A percentile compares a stretch with the other conserved stretches of the same genome.
phyloP scores from a whole-genome alignment of 2,329 filamentous ascomycete species.

The Phaeoacremonium minimum region DNA sequence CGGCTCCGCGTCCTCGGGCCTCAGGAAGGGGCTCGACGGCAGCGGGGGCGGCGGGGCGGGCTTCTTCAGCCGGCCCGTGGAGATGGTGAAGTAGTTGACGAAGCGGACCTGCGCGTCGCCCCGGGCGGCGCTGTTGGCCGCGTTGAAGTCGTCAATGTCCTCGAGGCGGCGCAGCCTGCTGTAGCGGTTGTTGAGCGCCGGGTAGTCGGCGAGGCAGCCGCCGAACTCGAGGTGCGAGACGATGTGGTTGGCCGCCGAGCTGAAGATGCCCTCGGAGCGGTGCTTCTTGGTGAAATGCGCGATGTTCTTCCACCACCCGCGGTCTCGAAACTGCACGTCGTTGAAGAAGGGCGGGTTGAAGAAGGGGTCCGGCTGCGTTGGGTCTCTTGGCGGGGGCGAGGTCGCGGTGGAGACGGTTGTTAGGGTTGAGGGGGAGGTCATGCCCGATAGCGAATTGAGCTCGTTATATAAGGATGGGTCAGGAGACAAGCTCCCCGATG shows the following conservation, averaged over 20 bases:
- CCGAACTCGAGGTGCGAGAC: conserved; percentile 82
- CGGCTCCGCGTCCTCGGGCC: conserved; percentile 5
- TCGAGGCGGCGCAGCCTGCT: conserved; percentile 66
- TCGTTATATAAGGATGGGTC: conserved; percentile 19
- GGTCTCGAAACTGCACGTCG: conserved; percentile 64
- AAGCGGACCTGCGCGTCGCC: conserved; percentile 62
- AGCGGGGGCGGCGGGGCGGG: conserved; percentile 20
- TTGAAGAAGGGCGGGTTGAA: conserved; percentile 76
- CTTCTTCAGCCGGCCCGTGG: conserved; percentile 64
- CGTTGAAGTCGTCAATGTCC: conserved; percentile 54
- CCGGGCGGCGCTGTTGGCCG: conserved; percentile 21
- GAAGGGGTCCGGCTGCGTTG: conserved; percentile 46
- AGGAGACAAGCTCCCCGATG: conserved; percentile 13
- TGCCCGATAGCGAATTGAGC: conserved; percentile 14
- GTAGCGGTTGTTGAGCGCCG: conserved; percentile 67
- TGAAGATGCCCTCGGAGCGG: conserved; percentile 60
- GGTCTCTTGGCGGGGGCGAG: conserved; percentile 9
- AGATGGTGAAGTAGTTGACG: conserved; percentile 87
- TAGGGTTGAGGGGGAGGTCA: conserved; percentile 10
- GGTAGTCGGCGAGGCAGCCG: conserved; percentile 72
- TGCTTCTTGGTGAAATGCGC: conserved; percentile 82
- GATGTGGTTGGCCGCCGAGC: conserved; percentile 69
- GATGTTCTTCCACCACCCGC: conserved; percentile 64
- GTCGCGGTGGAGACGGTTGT: conserved; percentile 8
- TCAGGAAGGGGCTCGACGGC: conserved; percentile 12